These are phyloP conservation scores for Ambrosia hybrid DNA, from an alignment of 140 eudicot genomes.

Conservation along the genomic window DNA sequence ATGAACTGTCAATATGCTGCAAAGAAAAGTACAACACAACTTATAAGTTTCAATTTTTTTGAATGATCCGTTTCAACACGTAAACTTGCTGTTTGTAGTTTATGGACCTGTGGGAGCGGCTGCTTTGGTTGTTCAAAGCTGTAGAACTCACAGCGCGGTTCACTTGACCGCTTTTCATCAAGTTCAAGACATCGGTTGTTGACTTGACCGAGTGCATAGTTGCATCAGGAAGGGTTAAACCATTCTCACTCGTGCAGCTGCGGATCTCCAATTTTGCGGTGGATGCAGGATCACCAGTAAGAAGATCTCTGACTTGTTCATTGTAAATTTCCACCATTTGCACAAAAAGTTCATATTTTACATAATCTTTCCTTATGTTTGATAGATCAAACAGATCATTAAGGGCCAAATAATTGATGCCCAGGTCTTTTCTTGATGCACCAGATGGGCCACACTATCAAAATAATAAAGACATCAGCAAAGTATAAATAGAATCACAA, in stretches of 20 bases:
- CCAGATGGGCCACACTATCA: constrained; percentile 71
- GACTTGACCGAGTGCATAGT: constrained; percentile 38
- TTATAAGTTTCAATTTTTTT: not conserved
- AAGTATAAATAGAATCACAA: not conserved
- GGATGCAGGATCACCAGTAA: no score
- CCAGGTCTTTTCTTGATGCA: constrained; percentile 62
- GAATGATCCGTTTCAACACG: no score
- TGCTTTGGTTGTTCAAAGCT: constrained; percentile 52
- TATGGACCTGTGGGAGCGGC: constrained; percentile 74
- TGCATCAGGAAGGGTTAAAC: no score
- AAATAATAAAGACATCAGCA: not conserved
- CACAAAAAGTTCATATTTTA: no score
- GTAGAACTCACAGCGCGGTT: constrained; percentile 69
- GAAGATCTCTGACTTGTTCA: no score
- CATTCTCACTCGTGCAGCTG: no score
- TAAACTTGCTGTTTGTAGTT: not conserved
- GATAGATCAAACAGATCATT: no score
- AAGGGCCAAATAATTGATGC: constrained; percentile 61
- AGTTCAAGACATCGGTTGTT: constrained; percentile 46
- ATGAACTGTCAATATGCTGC: constrained; percentile 77
- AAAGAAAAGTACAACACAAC: not conserved
- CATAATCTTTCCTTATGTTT: no score
- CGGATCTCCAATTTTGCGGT: no score
- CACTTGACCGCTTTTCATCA: constrained; percentile 67
- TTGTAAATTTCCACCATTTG: no score